Conservation (phyloP, 2,329 filamentous ascomycete species). For the Trichothecium roseum region DNA sequence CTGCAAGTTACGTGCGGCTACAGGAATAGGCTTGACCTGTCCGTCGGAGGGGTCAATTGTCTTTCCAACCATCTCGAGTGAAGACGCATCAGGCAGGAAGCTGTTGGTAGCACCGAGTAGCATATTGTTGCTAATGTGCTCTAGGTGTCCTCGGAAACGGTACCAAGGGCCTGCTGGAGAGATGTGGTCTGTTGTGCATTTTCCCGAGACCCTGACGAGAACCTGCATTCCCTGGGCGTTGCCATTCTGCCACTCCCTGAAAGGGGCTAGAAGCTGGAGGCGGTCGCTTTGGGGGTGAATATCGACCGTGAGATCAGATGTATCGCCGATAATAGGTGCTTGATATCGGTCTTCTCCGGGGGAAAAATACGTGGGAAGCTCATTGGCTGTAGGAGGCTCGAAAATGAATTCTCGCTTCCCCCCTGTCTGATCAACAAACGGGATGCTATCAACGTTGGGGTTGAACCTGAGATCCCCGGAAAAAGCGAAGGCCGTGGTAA, state of each 20-base stretch:
- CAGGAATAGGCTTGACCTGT: slow-evolving; percentile 57
- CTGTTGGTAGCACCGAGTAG: not conserved
- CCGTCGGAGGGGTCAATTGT: slow-evolving; percentile 18
- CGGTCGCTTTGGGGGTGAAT: slow-evolving; percentile 87
- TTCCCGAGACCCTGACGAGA: slow-evolving; percentile 91
- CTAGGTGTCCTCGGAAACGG: slow-evolving; percentile 96
- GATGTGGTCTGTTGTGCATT: slow-evolving; percentile 96
- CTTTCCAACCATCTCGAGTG: slow-evolving; percentile 13
- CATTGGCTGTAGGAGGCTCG: slow-evolving; percentile 65
- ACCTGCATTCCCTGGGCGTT: slow-evolving; percentile 77
- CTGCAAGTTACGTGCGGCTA: slow-evolving; percentile 69
- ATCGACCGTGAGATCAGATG: slow-evolving; percentile 58
- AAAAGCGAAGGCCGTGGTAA: slow-evolving; percentile 78
- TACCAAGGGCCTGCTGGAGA: slow-evolving; percentile 96
- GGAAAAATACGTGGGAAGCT: slow-evolving; percentile 75
- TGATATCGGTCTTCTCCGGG: slow-evolving; percentile 91
- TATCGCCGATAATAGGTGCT: slow-evolving; percentile 77
- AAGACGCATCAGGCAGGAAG: slow-evolving; percentile 13
- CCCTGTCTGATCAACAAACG: too few species aligned
- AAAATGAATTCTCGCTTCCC: slow-evolving; percentile 96
- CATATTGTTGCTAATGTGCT: slow-evolving; percentile 99
- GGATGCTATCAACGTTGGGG: slow-evolving; percentile 91
- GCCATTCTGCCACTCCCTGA: slow-evolving; percentile 84
- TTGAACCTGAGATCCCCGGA: slow-evolving; percentile 87
- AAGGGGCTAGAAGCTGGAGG: slow-evolving; percentile 83